phyloP scores from a whole-genome alignment of 129 eudicot species.

The Cynara cardunculus region DNA sequence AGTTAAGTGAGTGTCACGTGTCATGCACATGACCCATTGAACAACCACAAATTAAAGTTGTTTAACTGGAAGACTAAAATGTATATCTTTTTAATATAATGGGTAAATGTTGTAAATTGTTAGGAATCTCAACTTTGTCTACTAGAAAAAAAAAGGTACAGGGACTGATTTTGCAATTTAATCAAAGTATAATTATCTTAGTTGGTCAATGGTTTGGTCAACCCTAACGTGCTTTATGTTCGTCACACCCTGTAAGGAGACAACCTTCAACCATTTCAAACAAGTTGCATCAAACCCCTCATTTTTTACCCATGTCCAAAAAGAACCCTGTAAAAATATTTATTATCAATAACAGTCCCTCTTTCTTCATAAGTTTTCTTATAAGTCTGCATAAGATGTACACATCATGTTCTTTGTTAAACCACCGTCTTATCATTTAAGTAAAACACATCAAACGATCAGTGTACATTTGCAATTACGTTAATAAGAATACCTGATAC shows the following conservation, averaged over 20 bases:
- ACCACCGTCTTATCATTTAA: background rate
- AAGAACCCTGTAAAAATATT: background rate
- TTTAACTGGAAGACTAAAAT: background rate
- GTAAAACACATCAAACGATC: background rate
- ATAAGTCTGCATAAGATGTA: background rate
- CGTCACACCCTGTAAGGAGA: background rate
- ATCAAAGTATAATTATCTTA: background rate
- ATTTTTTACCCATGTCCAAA: background rate
- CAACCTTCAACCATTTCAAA: background rate
- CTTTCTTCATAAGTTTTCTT: background rate
- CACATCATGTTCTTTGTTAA: background rate
- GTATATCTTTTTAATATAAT: background rate
- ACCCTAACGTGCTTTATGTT: background rate
- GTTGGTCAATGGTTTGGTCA: background rate
- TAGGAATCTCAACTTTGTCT: background rate
- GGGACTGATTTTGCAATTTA: background rate
- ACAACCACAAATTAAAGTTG: background rate
- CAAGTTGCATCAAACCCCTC: background rate
- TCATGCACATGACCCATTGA: background rate
- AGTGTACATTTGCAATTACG: background rate
- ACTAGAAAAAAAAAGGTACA: background rate
- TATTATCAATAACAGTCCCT: background rate
- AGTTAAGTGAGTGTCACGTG: background rate
- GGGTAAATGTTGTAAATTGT: background rate
- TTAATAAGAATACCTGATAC: background rate